Base-by-base conservation (phyloP, 257 asterid species). In the Solanum sitiens region DNA sequence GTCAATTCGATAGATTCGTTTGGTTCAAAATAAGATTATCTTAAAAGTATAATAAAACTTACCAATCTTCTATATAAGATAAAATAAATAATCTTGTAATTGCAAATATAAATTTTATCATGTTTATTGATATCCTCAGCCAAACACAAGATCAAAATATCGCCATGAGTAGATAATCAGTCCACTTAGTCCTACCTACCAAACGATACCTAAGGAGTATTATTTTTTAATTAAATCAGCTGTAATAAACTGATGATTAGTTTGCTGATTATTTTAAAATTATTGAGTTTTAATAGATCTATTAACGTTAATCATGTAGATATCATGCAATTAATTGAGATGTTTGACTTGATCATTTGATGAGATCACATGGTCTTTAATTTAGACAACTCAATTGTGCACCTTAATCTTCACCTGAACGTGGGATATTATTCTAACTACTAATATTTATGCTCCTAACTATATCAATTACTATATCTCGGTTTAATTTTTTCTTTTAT, bases 221-320 rank as follows among this genome's bases (percentile, higher is more conserved):
- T 35, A 72, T 39, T 42, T 42, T 76, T 42, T 7, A 4, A 32
- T 35, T 8, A n/a, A 39, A 13, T 42, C 11, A 7, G 5, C 16
- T 6, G 37, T 76, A 53, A 76, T 76, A 10, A 76, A n/a, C 14
- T n/a, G 33, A 76, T 40, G 37, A 42, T 76, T 76, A 76, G 37
- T 42, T 67, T 44, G 65, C 27, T 18, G 18, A 14, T 16, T 47
- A 16, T 80, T 80, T 50, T 47, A 1, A 11, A 47, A 45, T 50
- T 3, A 27, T 80, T 45, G 25, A 16, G 30, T 5, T 30, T 11
- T 50, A 82, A 82, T 30, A 82, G 18, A 32, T 82, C 12, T 18
- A 30, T 30, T 82, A 39, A 86, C 20, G 21, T 10, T 87, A 74
- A 75, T 89, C 79, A 84, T 89, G 87, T 42, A 86, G n/a, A 73